Evolutionary conservation across 768 basidiomycete genomes (phyloP).

Genomic region (Boletus reticuloceps): DNA sequence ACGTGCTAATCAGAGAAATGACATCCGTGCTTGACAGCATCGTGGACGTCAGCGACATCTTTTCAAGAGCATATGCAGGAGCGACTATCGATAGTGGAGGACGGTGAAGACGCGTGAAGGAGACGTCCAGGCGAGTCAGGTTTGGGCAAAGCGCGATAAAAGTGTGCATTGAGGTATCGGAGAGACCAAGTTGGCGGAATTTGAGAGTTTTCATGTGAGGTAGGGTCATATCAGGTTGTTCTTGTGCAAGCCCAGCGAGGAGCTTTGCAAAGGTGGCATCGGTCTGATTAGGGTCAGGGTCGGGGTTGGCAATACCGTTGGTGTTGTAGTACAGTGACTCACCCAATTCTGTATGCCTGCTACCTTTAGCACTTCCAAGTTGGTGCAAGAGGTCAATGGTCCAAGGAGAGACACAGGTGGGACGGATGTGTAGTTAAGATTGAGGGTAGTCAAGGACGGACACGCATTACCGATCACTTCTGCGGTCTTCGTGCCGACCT

Average conservation of each 20-base stretch:
- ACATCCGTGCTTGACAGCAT: constrained; percentile 40
- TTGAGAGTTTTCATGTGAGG: constrained; percentile 52
- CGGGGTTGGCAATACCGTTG: background rate
- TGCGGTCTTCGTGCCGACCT: constrained; percentile 50
- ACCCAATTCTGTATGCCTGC: constrained; percentile 65
- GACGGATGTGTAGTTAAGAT: constrained; percentile 60
- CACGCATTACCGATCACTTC: constrained; percentile 43
- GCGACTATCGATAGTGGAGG: constrained; percentile 13
- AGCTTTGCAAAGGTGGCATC: constrained; percentile 54
- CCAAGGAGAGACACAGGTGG: constrained; percentile 46
- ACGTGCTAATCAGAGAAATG: constrained; percentile 34
- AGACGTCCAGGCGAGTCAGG: constrained; percentile 56
- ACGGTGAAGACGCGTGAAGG: constrained; percentile 56
- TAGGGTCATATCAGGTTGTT: constrained; percentile 29
- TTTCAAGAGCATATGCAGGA: constrained; percentile 40
- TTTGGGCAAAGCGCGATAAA: constrained; percentile 48
- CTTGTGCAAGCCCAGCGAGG: constrained; percentile 20
- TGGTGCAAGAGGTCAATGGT: constrained; percentile 36
- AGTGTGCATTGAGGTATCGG: constrained; percentile 45
- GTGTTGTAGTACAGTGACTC: constrained; percentile 14
- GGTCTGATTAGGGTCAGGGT: constrained; percentile 40
- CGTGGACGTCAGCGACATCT: constrained; percentile 64
- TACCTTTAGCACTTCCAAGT: constrained; percentile 56
- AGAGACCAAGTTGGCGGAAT: constrained; percentile 51
- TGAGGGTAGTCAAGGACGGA: constrained; percentile 43